These are phyloP conservation scores for Globisporangium recalcitrans DNA, from an alignment of 352 stramenopile species.

Conservation along the genomic window DNA sequence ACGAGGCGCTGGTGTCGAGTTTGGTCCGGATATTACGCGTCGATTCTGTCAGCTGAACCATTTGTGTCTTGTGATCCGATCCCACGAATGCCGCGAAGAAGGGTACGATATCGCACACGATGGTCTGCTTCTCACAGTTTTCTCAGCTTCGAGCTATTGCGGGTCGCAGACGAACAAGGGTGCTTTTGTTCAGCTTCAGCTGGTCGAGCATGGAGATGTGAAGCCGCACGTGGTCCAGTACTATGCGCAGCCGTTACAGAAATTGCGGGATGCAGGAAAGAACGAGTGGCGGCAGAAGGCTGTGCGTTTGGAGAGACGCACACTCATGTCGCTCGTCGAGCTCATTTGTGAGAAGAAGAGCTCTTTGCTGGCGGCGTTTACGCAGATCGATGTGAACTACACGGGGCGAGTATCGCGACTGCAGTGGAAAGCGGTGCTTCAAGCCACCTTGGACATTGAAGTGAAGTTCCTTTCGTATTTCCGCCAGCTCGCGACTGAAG, in stretches of 20 bases:
- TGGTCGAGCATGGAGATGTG: slow-evolving; percentile 66
- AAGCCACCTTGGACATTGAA: slow-evolving; percentile 53
- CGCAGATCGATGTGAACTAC: slow-evolving; percentile 26
- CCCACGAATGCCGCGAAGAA: slow-evolving; percentile 90
- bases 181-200: slow-evolving; percentile 62
- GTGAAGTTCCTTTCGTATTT: slow-evolving; percentile 73
- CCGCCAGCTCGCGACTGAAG: slow-evolving; percentile 43
- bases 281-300: slow-evolving; percentile 84
- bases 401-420: slow-evolving; percentile 55
- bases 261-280: slow-evolving; percentile 49
- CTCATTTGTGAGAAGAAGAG: slow-evolving; percentile 80
- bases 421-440: slow-evolving; percentile 59
- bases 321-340: slow-evolving; percentile 74
- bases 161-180: slow-evolving; percentile 89
- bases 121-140: slow-evolving; percentile 85
- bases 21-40: slow-evolving; percentile 90
- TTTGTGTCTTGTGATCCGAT: slow-evolving; percentile 90
- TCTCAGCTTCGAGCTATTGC: slow-evolving; percentile 91
- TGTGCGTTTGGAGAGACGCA: slow-evolving; percentile 55
- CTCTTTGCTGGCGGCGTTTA: slow-evolving; percentile 44
- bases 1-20: slow-evolving; percentile 89
- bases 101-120: slow-evolving; percentile 89
- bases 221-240: slow-evolving; percentile 91
- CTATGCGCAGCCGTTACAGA: slow-evolving; percentile 82
- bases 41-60: slow-evolving; percentile 85